A percentile compares a stretch with the other conserved stretches of the same genome.
phyloP scores from a whole-genome alignment of 2,329 filamentous ascomycete species.

The Daldinia eschscholtzii region DNA sequence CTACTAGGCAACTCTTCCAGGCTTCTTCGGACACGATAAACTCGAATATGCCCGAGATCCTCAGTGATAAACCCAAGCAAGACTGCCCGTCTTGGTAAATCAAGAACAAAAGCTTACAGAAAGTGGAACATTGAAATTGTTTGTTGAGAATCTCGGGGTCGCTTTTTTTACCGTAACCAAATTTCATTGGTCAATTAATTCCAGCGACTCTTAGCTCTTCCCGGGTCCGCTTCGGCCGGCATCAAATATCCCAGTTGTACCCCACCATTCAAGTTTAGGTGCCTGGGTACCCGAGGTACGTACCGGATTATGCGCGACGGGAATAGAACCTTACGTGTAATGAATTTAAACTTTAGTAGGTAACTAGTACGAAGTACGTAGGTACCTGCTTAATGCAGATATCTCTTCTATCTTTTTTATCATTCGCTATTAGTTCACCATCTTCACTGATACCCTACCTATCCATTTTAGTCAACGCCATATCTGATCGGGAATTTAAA shows the following conservation, averaged over 20 bases:
- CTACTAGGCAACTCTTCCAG: background rate
- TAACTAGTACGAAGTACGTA: background rate
- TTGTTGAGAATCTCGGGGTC: conserved; percentile 45
- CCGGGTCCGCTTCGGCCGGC: conserved; percentile 43
- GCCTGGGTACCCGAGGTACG: background rate
- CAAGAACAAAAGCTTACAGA: conserved; percentile 12
- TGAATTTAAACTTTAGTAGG: background rate
- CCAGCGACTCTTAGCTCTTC: conserved; percentile 27
- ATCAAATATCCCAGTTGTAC: conserved; percentile 34
- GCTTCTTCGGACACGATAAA: background rate
- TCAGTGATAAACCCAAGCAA: conserved; percentile 12
- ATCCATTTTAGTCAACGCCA: conserved; percentile 31
- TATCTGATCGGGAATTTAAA: conserved; percentile 45
- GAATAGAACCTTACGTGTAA: background rate
- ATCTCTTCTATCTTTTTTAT: conserved; percentile 24
- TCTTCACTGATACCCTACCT: conserved; percentile 32
- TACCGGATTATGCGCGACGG: background rate
- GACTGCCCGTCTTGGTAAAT: background rate
- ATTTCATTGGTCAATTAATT: conserved; percentile 42
- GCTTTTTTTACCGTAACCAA: conserved; percentile 43
- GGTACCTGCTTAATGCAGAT: conserved; percentile 2
- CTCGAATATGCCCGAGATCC: conserved; percentile 37
- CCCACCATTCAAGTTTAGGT: conserved; percentile 17
- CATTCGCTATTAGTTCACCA: conserved; percentile 18
- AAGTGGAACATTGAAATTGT: conserved; percentile 16